Conservation (phyloP, 495 filamentous ascomycete genomes). For the Daldinia grandis region DNA sequence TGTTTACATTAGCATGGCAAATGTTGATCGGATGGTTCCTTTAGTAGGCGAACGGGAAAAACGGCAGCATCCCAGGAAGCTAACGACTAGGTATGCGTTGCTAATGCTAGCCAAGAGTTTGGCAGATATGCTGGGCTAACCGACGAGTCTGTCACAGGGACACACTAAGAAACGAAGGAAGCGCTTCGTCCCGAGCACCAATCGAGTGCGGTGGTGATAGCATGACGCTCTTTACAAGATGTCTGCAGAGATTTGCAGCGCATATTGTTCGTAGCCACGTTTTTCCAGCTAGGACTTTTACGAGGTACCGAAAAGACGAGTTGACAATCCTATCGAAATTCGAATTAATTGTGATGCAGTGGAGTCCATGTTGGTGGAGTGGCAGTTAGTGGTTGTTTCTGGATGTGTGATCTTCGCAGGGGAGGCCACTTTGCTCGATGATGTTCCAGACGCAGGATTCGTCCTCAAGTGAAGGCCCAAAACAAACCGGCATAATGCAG, state of each 20-base stretch:
- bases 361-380: conserved; percentile 15
- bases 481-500: conserved; percentile 43
- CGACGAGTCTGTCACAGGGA: conserved; percentile 35
- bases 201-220: conserved; percentile 28
- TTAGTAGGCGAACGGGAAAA: conserved; percentile 29
- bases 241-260: conserved; percentile 8
- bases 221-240: conserved; percentile 5
- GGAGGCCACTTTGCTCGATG: conserved; percentile 25
- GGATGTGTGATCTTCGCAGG: conserved; percentile 44
- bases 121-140: conserved; percentile 12
- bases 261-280: conserved; percentile 27
- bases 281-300: conserved; percentile 15
- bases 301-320: conserved; percentile 18
- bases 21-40: conserved; percentile 25
- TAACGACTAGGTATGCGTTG: conserved; percentile 22
- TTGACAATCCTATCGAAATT: conserved; percentile 26
- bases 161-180: conserved; percentile 43
- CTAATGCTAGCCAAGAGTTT: conserved; percentile 20
- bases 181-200: conserved; percentile 50
- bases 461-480: conserved; percentile 32
- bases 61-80: conserved; percentile 28
- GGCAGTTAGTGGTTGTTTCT: conserved; percentile 35
- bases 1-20: conserved; percentile 18
- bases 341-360: conserved; percentile 32
- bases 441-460: conserved; percentile 44